Base-by-base conservation (phyloP, 1,284 basidiomycete genomes). In the Tylopilus sp. region DNA sequence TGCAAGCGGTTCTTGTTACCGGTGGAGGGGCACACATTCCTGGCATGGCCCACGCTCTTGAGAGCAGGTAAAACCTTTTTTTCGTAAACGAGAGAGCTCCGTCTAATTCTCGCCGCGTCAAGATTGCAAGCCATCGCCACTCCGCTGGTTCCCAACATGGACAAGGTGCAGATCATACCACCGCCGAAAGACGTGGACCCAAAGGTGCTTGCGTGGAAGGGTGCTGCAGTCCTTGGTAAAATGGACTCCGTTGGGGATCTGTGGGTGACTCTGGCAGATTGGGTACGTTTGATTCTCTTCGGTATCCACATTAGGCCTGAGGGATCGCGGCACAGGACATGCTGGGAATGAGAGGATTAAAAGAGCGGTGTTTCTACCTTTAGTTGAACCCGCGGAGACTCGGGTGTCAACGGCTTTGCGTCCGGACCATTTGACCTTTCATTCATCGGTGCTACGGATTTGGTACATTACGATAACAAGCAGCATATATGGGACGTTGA, bases 111-210 rank as follows among this genome's bases (percentile, higher is more conserved):
- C 40, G 35, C 36, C 40, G 34, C 55, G 43, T 12, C 28, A 55
- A 54, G 90, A 57, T 69, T 94, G 38, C 85, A 93, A 59, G 89
- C 88, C 5, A 89, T 92, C 50, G 85, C 88, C 14, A 87, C 87
- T n/a, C 86, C 90, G 0, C 68, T 90, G 24, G 84, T 90, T 30
- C 74, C 78, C 14, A 85, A 82, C 63, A 86, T 91, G 79, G 85
- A 88, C 66, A 86, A 89, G 64, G 84, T 93, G 10, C 82, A 85
- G 55, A 90, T 95, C 53, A 89, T 98, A 39, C 91, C 94, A 15
- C 87, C 92, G 2, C 94, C 94, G 2, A 89, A 94, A 63, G 92
- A 94, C 52, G 84, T 97, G 51, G 94, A 98, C 69, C 91, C 92
- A 6, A 80, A 83, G 33, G 84, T 92, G 44, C 77, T 98, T 36